Conservation (phyloP, 2,329 filamentous ascomycete genomes). For the Blumeriella jaapii region DNA sequence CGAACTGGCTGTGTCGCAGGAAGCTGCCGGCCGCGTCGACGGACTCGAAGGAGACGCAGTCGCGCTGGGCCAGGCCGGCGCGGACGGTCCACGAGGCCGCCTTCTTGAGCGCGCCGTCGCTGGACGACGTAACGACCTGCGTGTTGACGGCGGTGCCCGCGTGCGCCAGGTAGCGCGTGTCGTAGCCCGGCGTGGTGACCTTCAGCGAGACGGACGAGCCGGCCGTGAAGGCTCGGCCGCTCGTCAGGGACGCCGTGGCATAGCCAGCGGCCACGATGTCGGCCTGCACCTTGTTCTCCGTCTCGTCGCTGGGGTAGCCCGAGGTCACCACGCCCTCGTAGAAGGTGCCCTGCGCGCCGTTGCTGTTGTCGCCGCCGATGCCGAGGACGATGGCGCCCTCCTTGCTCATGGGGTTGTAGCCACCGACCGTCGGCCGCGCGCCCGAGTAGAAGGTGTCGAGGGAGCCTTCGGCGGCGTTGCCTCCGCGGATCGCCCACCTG, state of each 20-base stretch:
- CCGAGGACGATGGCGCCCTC: constrained; percentile 57
- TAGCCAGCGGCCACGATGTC: constrained; percentile 50
- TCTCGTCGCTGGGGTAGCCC: constrained; percentile 48
- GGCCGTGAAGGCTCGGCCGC: constrained; percentile 35
- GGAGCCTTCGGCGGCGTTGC: constrained; percentile 39
- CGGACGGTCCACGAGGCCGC: constrained; percentile 43
- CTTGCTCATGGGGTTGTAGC: constrained; percentile 49
- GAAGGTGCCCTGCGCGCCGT: constrained; percentile 49
- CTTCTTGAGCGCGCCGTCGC: constrained; percentile 36
- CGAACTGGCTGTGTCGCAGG: constrained; percentile 44
- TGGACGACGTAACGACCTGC: constrained; percentile 41
- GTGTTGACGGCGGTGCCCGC: constrained; percentile 39
- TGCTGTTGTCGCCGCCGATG: constrained; percentile 50
- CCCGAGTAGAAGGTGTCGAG: constrained; percentile 50
- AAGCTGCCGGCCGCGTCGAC: constrained; percentile 45
- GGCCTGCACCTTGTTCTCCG: constrained; percentile 46
- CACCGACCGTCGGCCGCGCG: constrained; percentile 36
- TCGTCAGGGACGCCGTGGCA: constrained; percentile 34
- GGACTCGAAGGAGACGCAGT: constrained; percentile 50
- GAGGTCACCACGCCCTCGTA: constrained; percentile 55
- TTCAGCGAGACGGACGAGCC: constrained; percentile 42
- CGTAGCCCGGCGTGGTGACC: constrained; percentile 43
- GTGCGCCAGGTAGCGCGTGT: constrained; percentile 43
- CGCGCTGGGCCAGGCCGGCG: constrained; percentile 43
- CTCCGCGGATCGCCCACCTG: constrained; percentile 48